Evolutionary conservation across 306 rosid species (phyloP).

Genomic region (Lathyrus tuberosus): DNA sequence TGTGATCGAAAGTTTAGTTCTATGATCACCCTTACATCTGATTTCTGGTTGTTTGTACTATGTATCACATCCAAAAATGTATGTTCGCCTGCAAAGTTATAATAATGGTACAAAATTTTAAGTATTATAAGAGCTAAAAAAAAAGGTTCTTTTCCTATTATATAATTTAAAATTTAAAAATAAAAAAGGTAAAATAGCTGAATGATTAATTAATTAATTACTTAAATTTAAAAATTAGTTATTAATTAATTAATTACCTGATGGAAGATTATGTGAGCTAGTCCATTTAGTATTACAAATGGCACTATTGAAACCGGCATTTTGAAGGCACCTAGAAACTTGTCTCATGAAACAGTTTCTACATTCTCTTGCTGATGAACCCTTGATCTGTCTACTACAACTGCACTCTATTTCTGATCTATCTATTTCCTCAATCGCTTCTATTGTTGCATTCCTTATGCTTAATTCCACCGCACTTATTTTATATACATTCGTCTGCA

Average conservation of each 20-base stretch:
- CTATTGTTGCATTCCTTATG: slow-evolving; percentile 62
- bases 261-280: slow-evolving; percentile 55
- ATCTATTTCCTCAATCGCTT: slow-evolving; percentile 50
- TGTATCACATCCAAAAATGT: slow-evolving; percentile 69
- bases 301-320: slow-evolving; percentile 57
- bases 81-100: slow-evolving; percentile 63
- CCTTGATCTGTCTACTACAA: slow-evolving; percentile 48
- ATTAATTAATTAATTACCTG: slow-evolving; percentile 52
- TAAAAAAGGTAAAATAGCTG: background rate
- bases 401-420: slow-evolving; percentile 47
- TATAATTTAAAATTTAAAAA: no score
- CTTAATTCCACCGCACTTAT: slow-evolving; percentile 56
- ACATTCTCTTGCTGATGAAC: slow-evolving; percentile 41
- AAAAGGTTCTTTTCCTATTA: no score
- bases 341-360: slow-evolving; percentile 65
- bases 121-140: no score
- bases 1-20: slow-evolving; percentile 75
- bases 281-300: slow-evolving; percentile 85
- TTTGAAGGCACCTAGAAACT: slow-evolving; percentile 57
- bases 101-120: background rate
- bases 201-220: background rate
- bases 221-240: background rate
- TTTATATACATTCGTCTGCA: slow-evolving; percentile 58
- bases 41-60: slow-evolving; percentile 49
- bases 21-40: slow-evolving; percentile 65